Evolutionary conservation across 1,139 yeast genomes (phyloP), one percentile per base, ranked within the genome.

Genomic region (Candida labiduridarum): DNA sequence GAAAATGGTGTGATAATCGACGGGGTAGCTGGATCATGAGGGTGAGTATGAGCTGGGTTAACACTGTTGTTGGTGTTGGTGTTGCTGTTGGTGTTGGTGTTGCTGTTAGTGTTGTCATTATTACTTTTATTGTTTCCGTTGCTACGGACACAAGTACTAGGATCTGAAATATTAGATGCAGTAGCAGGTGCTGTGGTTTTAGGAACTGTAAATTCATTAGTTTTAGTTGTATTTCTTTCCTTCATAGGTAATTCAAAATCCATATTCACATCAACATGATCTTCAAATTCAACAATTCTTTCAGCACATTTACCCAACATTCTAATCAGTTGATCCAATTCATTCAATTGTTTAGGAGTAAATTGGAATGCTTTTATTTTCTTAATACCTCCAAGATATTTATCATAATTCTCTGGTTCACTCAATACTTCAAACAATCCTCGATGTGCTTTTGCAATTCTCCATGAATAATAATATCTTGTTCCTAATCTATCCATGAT

Each of bases 401-500:
- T 57, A 19, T 62, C 62, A 54, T 73, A 75, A 50, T 73, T 73
- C 1, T 65, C 69, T 46, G 59, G 54, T 5, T 59, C 57, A 18
- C 71, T 68, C 14, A 69, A 61, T 0, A 64, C 59, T 44, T 63
- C 64, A 52, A 72, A 61, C 39, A 69, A 57, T 43, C 55, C 67
- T 0, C 71, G 66, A 49, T 76, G 80, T 2, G 76, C 74, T 51
- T 77, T 79, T 35, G 76, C 69, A n/a, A 74, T 67, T 56, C 76
- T 68, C 84, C 84, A 79, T 0, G 83, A 81, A 59, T 72, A 73
- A 56, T 74, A 80, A 58, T 79, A 78, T 41, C 78, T 63, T 46
- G 74, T 68, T 47, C 80, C 71, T n/a, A 72, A 59, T 48, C 65
- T 70, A 1, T 69, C 65, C 15, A 71, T 68, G 1, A 67, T 67